Base-by-base conservation (phyloP, 2,329 filamentous ascomycete species). In the Aspergillus transmontanensis region DNA sequence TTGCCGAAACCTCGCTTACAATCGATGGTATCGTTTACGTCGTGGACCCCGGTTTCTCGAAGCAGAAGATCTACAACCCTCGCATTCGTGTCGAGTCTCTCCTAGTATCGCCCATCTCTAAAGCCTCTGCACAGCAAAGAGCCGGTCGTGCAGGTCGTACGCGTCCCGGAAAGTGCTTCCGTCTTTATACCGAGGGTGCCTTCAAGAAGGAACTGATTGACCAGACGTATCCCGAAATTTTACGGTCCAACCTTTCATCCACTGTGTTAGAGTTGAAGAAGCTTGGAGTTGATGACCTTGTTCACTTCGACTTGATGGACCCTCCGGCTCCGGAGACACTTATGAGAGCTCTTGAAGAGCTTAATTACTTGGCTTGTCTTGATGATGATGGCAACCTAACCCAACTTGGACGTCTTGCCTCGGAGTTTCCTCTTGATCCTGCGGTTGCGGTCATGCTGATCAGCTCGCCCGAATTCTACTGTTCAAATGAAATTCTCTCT, bases 61-160 rank as follows among this genome's bases (percentile, higher is more conserved):
- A 99, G 83, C 95, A 99, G 75, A 99, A 98, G 81, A 95, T 98
- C 66, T 99, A 98, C 84, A 98, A 99, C 79, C 94, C 95, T 26
- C 89, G 95, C 65, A 96, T 97, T 71, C 89, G 95, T 78, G 94
- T 99, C 68, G 95, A 99, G 80, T 98, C 95, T 1, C 86, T 99
- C 9, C 85, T 99, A n/a, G 94, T 99, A 6, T 97, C 95, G 3
- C 94, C 95, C 26, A 98, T 99, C 70, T 98, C 94, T 63, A 98
- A 97, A 79, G 95, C 95, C 28, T 98, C 95, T 1, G 95, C 96
- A 11, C 93, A 97, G 77, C 95, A 99, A 81, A 87, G 96, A 78
- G 96, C 96, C 67, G 96, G 96, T 90, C 94, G 95, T 93, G 95
- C 95, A 16, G 95, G 96, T 85, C 94, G 95, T 90, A 99, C 95